Percentiles rank a stretch among this genome's conserved stretches.
Evolutionary conservation across 2,329 filamentous ascomycete species (phyloP).

Genomic region (Paecilomyces fulvus): DNA sequence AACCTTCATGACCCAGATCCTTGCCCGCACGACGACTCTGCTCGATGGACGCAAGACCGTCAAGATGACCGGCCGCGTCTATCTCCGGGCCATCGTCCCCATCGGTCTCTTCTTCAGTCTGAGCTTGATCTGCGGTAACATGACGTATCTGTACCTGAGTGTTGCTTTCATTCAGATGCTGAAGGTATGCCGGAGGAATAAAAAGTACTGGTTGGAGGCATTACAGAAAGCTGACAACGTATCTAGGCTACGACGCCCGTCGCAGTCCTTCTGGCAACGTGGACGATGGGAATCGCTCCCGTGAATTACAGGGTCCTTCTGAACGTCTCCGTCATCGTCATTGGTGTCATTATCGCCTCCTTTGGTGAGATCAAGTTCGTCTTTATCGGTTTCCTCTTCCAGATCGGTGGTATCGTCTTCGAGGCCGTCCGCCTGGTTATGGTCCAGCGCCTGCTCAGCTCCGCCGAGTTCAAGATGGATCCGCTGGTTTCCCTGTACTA

Average conservation of each 20-base stretch:
- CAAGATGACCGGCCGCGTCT: slow-evolving; percentile 93
- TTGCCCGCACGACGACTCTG: slow-evolving; percentile 79
- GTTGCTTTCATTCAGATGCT: slow-evolving; percentile 99
- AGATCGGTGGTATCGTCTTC: slow-evolving; percentile 67
- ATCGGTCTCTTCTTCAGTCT: slow-evolving; percentile 95
- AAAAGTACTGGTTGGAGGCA: neutral
- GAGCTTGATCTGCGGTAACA: slow-evolving; percentile 91
- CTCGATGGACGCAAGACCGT: slow-evolving; percentile 93
- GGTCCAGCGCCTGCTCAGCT: slow-evolving; percentile 74
- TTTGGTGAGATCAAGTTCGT: slow-evolving; percentile 92
- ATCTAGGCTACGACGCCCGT: slow-evolving; percentile 82
- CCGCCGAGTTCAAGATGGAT: slow-evolving; percentile 77
- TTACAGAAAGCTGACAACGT: slow-evolving; percentile 5
- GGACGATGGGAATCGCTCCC: slow-evolving; percentile 74
- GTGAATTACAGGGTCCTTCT: slow-evolving; percentile 79
- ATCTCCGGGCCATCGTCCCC: slow-evolving; percentile 85
- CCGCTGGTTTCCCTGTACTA: slow-evolving; percentile 83
- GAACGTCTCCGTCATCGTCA: slow-evolving; percentile 89
- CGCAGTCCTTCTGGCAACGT: slow-evolving; percentile 81
- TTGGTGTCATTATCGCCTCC: slow-evolving; percentile 90
- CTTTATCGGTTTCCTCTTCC: slow-evolving; percentile 55
- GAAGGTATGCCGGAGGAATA: slow-evolving; percentile 59
- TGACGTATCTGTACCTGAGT: slow-evolving; percentile 90
- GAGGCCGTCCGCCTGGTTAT: slow-evolving; percentile 76
- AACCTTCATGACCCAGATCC: slow-evolving; percentile 85